Percentiles rank a stretch among this genome's conserved stretches.
Conservation (phyloP, 2,329 filamentous ascomycete genomes). For the Penicillium sp. region DNA sequence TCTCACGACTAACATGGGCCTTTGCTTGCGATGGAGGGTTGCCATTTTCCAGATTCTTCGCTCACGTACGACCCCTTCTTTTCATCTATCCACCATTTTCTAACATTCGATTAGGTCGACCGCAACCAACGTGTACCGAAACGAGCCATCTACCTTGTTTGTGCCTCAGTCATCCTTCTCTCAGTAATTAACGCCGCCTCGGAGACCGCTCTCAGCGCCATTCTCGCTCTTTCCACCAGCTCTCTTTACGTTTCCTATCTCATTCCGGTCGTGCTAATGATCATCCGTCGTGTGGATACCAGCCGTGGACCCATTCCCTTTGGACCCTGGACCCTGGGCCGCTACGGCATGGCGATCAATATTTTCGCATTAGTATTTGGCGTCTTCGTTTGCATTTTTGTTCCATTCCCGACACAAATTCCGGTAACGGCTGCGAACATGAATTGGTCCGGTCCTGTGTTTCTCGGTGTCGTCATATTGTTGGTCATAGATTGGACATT, state of each 20-base stretch:
- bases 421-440: conserved; percentile 39
- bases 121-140: conserved; percentile 24
- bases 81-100: neutral
- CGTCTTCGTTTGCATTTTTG: conserved; percentile 31
- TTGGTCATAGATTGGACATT: conserved; percentile 14
- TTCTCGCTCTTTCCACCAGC: conserved; percentile 41
- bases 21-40: conserved; percentile 52
- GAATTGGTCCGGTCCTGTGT: conserved; percentile 42
- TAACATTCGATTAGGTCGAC: conserved; percentile 29
- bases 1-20: conserved; percentile 52
- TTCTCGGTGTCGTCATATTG: conserved; percentile 15
- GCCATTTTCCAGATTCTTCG: conserved; percentile 28
- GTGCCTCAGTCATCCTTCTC: neutral
- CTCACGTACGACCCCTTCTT: conserved; percentile 11
- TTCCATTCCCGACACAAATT: conserved; percentile 35
- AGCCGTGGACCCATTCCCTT: conserved; percentile 14
- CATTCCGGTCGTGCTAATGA: conserved; percentile 39
- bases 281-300: conserved; percentile 32
- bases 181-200: conserved; percentile 36
- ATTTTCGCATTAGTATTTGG: conserved; percentile 38
- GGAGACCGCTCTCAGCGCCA: conserved; percentile 41
- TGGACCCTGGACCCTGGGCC: conserved; percentile 35
- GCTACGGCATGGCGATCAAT: conserved; percentile 30
- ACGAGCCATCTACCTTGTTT: conserved; percentile 33
- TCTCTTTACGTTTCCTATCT: conserved; percentile 43